phyloP scores from a whole-genome alignment of 176 grass and related monocot species.

The Chloris gayana region DNA sequence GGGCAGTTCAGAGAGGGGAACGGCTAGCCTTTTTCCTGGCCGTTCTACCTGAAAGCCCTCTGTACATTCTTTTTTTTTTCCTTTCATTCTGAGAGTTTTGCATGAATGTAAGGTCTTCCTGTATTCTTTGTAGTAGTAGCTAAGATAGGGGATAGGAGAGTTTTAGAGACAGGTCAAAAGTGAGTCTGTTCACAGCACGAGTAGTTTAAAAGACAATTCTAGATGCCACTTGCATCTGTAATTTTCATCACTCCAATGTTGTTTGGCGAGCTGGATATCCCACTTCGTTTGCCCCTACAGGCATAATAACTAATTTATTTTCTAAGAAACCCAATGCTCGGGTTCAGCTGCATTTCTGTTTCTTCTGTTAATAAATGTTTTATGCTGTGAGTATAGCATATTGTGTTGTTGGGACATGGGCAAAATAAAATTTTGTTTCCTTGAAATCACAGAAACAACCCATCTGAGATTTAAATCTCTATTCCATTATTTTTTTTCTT shows the following conservation, averaged over 20 bases:
- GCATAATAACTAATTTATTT: neutral
- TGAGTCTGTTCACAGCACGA: constrained; percentile 18
- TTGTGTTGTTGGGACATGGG: neutral
- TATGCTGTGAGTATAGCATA: neutral
- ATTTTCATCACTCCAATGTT: constrained; percentile 44
- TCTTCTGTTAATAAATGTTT: neutral
- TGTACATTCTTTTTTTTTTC: constrained; percentile 44
- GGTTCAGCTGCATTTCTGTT: neutral
- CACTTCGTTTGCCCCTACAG: constrained; percentile 5
- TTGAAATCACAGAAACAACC: neutral
- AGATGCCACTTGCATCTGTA: constrained; percentile 51
- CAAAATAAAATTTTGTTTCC: neutral
- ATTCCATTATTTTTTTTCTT: neutral
- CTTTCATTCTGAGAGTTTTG: constrained; percentile 53
- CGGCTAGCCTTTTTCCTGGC: constrained; percentile 49
- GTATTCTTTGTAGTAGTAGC: constrained; percentile 52
- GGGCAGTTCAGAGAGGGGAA: constrained; percentile 33
- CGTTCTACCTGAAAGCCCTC: constrained; percentile 45
- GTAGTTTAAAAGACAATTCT: constrained; percentile 29
- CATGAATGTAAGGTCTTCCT: constrained; percentile 40
- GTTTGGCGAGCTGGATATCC: constrained; percentile 39
- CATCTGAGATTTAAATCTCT: neutral
- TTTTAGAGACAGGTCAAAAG: constrained; percentile 24
- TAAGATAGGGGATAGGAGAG: constrained; percentile 23
- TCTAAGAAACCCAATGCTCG: neutral